phyloP scores from a whole-genome alignment of 371 early-diverging fungal genomes.

The Mucor piriformis region DNA sequence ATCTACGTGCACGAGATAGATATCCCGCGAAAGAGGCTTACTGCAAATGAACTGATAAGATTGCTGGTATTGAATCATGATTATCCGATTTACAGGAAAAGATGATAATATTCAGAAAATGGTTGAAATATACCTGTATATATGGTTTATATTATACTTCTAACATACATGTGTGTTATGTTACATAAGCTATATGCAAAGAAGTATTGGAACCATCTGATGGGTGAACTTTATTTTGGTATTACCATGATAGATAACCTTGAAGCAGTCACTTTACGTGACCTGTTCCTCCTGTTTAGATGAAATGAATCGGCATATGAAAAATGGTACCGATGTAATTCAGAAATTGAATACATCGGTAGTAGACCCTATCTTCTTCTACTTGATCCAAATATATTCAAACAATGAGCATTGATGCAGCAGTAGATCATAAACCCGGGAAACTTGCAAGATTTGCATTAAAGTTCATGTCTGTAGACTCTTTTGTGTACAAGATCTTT shows the following conservation, averaged over 20 bases:
- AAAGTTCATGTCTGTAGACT: constrained; percentile 26
- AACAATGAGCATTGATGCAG: background rate
- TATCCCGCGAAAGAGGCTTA: too few species aligned
- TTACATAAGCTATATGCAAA: too few species aligned
- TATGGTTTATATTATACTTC: too few species aligned
- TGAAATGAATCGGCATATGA: background rate
- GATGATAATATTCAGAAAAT: too few species aligned
- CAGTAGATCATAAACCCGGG: constrained; percentile 3
- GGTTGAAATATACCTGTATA: too few species aligned
- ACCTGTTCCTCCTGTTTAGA: too few species aligned
- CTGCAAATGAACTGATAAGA: too few species aligned
- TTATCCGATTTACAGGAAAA: too few species aligned
- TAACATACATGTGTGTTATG: too few species aligned
- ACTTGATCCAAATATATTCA: background rate
- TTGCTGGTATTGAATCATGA: too few species aligned
- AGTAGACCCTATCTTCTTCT: background rate
- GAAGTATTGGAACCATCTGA: too few species aligned
- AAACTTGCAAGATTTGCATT: constrained; percentile 23
- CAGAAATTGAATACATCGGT: background rate
- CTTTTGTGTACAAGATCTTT: constrained; percentile 37
- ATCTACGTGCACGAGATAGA: too few species aligned
- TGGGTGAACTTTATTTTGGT: background rate
- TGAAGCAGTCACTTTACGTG: background rate
- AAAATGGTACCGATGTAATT: background rate
- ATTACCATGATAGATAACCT: background rate